Conservation (phyloP, 768 basidiomycete species). For the Suillus decipiens region DNA sequence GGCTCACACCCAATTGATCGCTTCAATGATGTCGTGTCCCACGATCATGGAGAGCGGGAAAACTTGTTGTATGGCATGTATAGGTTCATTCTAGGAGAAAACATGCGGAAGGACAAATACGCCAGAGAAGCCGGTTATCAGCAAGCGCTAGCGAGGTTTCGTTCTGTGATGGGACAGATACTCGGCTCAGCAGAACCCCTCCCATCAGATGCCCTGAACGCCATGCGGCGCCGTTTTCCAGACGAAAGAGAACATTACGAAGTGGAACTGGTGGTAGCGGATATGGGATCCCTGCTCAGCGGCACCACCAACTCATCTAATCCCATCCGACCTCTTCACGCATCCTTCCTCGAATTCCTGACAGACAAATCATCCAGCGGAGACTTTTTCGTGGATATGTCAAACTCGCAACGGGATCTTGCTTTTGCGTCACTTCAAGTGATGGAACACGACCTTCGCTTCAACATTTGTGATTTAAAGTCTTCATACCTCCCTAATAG, state of each 20-base stretch:
- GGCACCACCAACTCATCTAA: background rate
- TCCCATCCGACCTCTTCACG: slow-evolving; percentile 23
- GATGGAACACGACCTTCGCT: slow-evolving; percentile 32
- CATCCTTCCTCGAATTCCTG: slow-evolving; percentile 34
- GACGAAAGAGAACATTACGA: background rate
- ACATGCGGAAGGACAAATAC: background rate
- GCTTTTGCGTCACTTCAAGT: slow-evolving; percentile 22
- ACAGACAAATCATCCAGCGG: slow-evolving; percentile 15
- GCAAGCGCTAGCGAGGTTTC: background rate
- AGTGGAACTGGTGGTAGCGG: background rate
- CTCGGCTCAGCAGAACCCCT: slow-evolving; percentile 3
- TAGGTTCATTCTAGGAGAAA: background rate
- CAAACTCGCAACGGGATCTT: background rate
- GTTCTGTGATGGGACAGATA: slow-evolving; percentile 11
- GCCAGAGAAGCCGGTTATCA: background rate
- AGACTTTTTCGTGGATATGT: slow-evolving; percentile 17
- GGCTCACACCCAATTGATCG: background rate
- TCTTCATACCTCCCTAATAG: slow-evolving; percentile 32
- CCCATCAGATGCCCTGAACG: background rate
- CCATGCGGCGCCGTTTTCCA: background rate
- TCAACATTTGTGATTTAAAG: slow-evolving; percentile 38
- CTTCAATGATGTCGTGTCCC: slow-evolving; percentile 2
- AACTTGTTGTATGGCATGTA: slow-evolving; percentile 4
- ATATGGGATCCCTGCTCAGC: slow-evolving; percentile 13
- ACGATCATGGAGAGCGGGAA: no score